These are phyloP conservation scores for Apiotrichum siamense DNA, from an alignment of 1,284 basidiomycete species.

Conservation along the genomic window DNA sequence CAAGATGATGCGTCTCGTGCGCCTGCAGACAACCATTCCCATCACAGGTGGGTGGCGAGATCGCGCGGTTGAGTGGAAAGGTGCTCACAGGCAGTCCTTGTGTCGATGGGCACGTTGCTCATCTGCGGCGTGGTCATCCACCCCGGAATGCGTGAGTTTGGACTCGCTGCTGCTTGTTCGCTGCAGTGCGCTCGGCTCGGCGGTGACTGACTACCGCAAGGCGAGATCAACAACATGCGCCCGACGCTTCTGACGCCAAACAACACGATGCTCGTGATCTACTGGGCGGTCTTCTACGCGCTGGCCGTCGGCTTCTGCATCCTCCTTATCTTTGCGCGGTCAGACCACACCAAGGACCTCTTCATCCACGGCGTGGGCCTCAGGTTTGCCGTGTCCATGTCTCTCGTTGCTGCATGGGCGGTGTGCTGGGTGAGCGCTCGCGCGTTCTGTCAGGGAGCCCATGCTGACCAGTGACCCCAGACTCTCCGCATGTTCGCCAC, in stretches of 20 bases:
- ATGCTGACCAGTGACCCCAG: conserved; percentile 17
- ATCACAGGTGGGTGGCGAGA: conserved; percentile 59
- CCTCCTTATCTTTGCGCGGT: conserved; percentile 63
- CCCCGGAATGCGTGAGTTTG: conserved; percentile 37
- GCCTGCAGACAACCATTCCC: conserved; percentile 71
- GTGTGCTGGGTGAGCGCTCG: conserved; percentile 61
- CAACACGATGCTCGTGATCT: conserved; percentile 59
- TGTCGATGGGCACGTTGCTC: conserved; percentile 34
- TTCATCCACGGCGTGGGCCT: conserved; percentile 70
- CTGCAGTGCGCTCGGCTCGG: neutral
- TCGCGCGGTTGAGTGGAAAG: neutral
- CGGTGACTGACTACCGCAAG: no score
- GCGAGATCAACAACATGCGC: conserved; percentile 54
- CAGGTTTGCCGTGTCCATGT: conserved; percentile 70
- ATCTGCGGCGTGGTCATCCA: conserved; percentile 43
- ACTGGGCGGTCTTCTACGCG: conserved; percentile 52
- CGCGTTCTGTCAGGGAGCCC: neutral
- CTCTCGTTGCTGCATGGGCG: conserved; percentile 75
- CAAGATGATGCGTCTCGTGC: conserved; percentile 45
- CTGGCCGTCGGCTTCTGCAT: conserved; percentile 69
- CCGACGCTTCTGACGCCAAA: conserved; percentile 68
- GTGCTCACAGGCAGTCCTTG: conserved; percentile 18
- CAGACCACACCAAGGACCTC: conserved; percentile 68
- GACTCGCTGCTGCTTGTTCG: neutral
- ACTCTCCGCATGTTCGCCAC: conserved; percentile 44